phyloP scores from a whole-genome alignment of 495 filamentous ascomycete genomes.

The Hypomontagnella submonticulosa region DNA sequence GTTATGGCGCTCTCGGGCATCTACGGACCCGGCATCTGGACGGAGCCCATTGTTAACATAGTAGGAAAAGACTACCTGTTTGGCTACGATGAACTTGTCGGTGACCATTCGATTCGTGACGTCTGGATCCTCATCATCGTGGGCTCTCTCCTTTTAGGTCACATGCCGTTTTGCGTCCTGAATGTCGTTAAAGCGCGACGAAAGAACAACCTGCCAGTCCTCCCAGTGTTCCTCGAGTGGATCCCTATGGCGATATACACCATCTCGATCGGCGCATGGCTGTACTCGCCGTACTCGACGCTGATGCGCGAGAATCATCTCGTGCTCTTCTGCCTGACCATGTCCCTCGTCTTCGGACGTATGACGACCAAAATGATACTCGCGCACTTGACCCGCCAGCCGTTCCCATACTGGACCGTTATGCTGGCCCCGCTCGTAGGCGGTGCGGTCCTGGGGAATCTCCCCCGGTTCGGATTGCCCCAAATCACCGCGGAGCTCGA shows the following conservation, averaged over 20 bases:
- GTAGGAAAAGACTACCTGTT: constrained; percentile 66
- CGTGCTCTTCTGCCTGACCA: constrained; percentile 90
- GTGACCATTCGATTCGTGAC: constrained; percentile 76
- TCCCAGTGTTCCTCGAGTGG: constrained; percentile 94
- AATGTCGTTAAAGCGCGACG: constrained; percentile 84
- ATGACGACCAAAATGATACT: constrained; percentile 99
- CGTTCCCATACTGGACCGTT: constrained; percentile 96
- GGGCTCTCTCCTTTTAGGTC: constrained; percentile 75
- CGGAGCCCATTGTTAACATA: constrained; percentile 72
- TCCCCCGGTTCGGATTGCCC: constrained; percentile 80
- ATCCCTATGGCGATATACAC: constrained; percentile 88
- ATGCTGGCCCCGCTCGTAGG: constrained; percentile 86
- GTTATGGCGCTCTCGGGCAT: constrained; percentile 88
- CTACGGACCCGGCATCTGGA: constrained; percentile 91
- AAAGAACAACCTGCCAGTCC: constrained; percentile 75
- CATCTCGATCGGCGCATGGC: constrained; percentile 78
- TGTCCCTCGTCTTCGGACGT: constrained; percentile 97
- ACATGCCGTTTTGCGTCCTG: constrained; percentile 82
- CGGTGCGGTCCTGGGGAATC: constrained; percentile 83
- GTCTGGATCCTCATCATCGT: constrained; percentile 87
- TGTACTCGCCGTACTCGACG: constrained; percentile 85
- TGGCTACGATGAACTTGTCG: constrained; percentile 66
- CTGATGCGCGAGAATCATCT: constrained; percentile 84
- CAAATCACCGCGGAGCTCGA: constrained; percentile 70
- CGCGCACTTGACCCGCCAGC: constrained; percentile 90